These are phyloP conservation scores for Gyromitra esculenta DNA, from an alignment of 2,329 filamentous ascomycete genomes.

Conservation along the genomic window DNA sequence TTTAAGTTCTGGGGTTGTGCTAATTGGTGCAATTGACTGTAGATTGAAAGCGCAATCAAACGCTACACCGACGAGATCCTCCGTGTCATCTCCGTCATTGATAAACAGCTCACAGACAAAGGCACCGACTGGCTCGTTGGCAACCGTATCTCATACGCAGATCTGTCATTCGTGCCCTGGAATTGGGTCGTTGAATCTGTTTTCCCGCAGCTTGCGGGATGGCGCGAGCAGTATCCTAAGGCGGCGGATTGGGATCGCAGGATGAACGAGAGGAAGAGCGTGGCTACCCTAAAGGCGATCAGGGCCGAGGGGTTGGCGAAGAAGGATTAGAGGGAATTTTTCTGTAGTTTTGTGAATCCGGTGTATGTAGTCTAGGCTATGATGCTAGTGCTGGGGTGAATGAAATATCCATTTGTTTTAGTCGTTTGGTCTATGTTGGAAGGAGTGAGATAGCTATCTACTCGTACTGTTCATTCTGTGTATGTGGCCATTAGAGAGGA, in stretches of 20 bases:
- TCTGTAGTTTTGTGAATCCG: too few relatives aligned
- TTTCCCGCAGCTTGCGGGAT: slow-evolving; percentile 24
- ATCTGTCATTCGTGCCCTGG: slow-evolving; percentile 61
- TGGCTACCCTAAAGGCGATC: slow-evolving; percentile 40
- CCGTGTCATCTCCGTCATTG: slow-evolving; percentile 64
- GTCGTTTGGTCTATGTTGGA: background rate
- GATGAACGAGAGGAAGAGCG: slow-evolving; percentile 43
- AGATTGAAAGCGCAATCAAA: slow-evolving; percentile 62
- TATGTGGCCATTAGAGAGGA: too few relatives aligned
- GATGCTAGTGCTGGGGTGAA: background rate
- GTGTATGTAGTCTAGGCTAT: too few relatives aligned
- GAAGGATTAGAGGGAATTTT: background rate
- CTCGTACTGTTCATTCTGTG: too few relatives aligned
- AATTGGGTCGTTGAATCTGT: slow-evolving; percentile 48
- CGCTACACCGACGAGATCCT: slow-evolving; percentile 64
- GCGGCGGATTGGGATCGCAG: slow-evolving; percentile 41
- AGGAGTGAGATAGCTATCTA: background rate
- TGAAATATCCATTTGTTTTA: background rate
- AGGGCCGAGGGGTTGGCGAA: background rate
- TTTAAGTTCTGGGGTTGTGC: background rate
- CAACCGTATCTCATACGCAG: slow-evolving; percentile 62
- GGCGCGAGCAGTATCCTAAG: slow-evolving; percentile 28
- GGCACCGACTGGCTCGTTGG: slow-evolving; percentile 62
- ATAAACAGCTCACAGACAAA: slow-evolving; percentile 59
- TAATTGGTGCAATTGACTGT: background rate